Base-by-base conservation (phyloP, 192 early-diverging fungal genomes). In the Mortierella claussenii region DNA sequence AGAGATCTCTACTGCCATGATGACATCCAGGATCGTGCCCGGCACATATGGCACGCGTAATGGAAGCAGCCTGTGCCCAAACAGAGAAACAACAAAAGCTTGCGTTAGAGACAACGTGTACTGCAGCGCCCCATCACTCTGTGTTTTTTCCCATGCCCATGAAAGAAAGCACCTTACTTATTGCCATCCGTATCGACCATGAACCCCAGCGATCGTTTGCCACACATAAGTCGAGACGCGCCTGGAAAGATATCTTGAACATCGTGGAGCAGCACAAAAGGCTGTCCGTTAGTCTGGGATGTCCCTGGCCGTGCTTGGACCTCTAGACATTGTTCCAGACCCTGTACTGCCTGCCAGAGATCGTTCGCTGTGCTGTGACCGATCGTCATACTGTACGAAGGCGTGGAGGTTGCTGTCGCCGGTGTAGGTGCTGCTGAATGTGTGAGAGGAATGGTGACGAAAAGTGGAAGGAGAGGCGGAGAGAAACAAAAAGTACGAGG, bases 231-330 rank as follows among this genome's bases (percentile, higher is more conserved):
- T 5, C 55, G 33, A 15, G 15, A 4, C 3, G 33, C 37, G 13
- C 20, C 21, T 21, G 55, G 55, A 36, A 56, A 56, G 2, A 42
- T 23, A 56, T 56, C 55, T 28, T 42, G 55, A 13, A 56, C 23
- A 43, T 56, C 55, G 21, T 33, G 15, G n/a, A 32, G 33, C 15
- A 56, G 20, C 6, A 56, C 37, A 36, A 56, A 56, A 1, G 55
- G 36, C 34, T 18, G 2, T 18, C 34, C 21, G 5, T 56, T 11
- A 26, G 55, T 56, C 17, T 5, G 12, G 4, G 20, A 11, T 23
- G 36, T 56, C 5, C 55, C 55, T 56, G 55, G 55, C 10, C 26
- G 33, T 3, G 23, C 55, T 13, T 28, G 8, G 12, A 56, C 18
- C 21, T 56, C 55, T 5, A 56, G 24, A 10, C 3, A 10, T 3